Evolutionary conservation across 2,329 filamentous ascomycete genomes (phyloP).

Genomic region (Xenosphaeropsis pyriputrescens): DNA sequence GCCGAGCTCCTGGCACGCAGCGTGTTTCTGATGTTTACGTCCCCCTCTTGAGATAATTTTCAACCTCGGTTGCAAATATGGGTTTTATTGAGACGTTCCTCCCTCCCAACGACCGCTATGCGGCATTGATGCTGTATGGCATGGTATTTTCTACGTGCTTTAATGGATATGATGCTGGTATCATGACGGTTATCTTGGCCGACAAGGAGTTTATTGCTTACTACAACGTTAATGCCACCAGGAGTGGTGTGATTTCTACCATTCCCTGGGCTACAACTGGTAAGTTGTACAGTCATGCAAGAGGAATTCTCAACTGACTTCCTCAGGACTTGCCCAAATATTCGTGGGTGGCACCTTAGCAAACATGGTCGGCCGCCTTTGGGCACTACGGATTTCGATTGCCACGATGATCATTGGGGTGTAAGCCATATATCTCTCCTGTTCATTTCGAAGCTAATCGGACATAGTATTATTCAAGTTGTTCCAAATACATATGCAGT

Average conservation of each 20-base stretch:
- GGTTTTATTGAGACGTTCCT: constrained; percentile 20
- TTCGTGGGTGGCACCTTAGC: constrained; percentile 23
- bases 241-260: constrained; percentile 22
- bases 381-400: constrained; percentile 24
- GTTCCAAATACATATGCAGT: constrained; percentile 26
- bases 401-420: constrained; percentile 23
- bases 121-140: constrained; percentile 19
- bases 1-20: background rate
- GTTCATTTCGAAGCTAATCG: background rate
- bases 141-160: constrained; percentile 25
- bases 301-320: background rate
- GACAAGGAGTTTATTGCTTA: constrained; percentile 25
- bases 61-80: constrained; percentile 9
- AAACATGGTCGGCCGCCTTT: constrained; percentile 20
- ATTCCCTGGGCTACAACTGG: constrained; percentile 26
- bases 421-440: constrained; percentile 6
- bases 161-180: constrained; percentile 25
- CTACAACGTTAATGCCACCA: constrained; percentile 20
- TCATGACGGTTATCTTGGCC: constrained; percentile 27
- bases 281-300: constrained; percentile 3
- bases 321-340: constrained; percentile 21
- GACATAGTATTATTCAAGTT: constrained; percentile 19
- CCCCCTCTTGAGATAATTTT: background rate
- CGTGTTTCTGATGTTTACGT: too few species aligned
- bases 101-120: constrained; percentile 22